Percentiles rank a stretch among this genome's conserved stretches.
These are phyloP conservation scores for Ogataea ramenticola DNA, from an alignment of 805 yeast genomes.

Conservation along the genomic window DNA sequence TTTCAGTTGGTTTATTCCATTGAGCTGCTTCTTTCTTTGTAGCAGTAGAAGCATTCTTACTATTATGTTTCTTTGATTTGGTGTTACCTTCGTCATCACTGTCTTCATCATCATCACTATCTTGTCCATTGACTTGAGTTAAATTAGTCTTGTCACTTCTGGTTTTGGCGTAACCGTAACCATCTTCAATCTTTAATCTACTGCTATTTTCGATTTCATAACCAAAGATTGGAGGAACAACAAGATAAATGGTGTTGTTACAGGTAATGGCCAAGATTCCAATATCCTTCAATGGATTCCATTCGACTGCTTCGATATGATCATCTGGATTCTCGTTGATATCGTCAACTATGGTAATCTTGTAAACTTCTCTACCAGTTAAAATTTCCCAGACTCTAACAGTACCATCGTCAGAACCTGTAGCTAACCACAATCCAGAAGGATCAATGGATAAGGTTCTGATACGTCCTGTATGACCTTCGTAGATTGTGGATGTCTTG, in stretches of 20 bases:
- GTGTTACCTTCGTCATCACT: constrained; percentile 10
- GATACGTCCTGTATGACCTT: constrained; percentile 79
- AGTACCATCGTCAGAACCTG: constrained; percentile 96
- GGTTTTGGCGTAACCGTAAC: constrained; percentile 74
- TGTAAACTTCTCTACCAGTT: constrained; percentile 90
- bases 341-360: constrained; percentile 38
- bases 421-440: constrained; percentile 89
- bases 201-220: constrained; percentile 79
- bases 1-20: constrained; percentile 76
- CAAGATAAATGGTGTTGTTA: constrained; percentile 69
- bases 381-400: constrained; percentile 95
- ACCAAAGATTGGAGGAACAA: constrained; percentile 90
- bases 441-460: constrained; percentile 83
- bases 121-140: constrained; percentile 32
- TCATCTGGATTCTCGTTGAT: constrained; percentile 57
- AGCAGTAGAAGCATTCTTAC: constrained; percentile 7
- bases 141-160: constrained; percentile 20
- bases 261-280: constrained; percentile 83
- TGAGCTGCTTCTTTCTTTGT: constrained; percentile 45
- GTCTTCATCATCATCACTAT: constrained; percentile 22
- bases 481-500: constrained; percentile 72
- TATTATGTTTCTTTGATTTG: background rate
- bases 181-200: constrained; percentile 72
- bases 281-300: constrained; percentile 75
- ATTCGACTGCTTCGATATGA: constrained; percentile 70